Conservation (phyloP, 2,329 filamentous ascomycete genomes). For the Samsoniella hepiali region DNA sequence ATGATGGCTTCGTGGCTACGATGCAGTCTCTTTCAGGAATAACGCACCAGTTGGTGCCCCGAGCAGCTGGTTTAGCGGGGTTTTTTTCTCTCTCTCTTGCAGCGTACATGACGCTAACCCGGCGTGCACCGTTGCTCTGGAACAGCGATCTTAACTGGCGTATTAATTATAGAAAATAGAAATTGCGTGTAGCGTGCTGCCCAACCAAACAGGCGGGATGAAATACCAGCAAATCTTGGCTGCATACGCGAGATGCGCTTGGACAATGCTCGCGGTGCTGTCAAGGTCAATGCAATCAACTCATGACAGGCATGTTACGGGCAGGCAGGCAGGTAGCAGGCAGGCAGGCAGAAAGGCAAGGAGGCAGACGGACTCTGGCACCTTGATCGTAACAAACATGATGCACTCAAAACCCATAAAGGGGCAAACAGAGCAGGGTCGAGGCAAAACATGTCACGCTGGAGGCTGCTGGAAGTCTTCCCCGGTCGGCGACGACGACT, state of each 20-base stretch:
- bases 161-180: background rate
- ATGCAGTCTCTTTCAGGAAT: too few species aligned
- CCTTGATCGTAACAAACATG: background rate
- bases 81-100: too few species aligned
- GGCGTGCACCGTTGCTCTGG: background rate
- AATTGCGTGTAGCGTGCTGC: background rate
- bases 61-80: too few species aligned
- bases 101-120: too few species aligned
- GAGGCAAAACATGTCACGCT: constrained; percentile 5
- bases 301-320: background rate
- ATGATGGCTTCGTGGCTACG: too few species aligned
- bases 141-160: background rate
- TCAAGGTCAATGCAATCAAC: background rate
- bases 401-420: background rate
- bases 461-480: too few species aligned
- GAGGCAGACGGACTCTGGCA: too few species aligned
- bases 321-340: background rate
- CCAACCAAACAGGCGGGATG: background rate
- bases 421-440: background rate
- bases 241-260: background rate
- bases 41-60: too few species aligned
- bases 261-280: background rate
- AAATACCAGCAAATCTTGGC: background rate
- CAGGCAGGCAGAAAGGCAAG: too few species aligned
- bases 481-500: background rate